Base-by-base conservation (phyloP, 1,284 basidiomycete genomes). In the Sanguinoderma infundibulare region DNA sequence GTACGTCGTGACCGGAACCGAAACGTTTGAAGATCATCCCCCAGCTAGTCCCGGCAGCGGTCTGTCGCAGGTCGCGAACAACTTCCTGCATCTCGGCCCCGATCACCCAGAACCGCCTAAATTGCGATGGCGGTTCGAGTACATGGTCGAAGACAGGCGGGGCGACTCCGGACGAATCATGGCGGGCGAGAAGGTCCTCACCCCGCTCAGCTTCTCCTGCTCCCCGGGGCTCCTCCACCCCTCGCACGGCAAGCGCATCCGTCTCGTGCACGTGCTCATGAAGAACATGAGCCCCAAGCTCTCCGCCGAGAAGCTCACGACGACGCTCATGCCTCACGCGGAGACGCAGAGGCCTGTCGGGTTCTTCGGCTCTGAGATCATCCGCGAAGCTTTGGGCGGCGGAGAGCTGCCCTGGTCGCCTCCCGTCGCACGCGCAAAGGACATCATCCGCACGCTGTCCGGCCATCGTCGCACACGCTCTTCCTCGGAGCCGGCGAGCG, bases 81-180 rank as follows among this genome's bases (percentile, higher is more conserved):
- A 40, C 53, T 28, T 55, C 28, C 53, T 60, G 38, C 26, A 55
- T 26, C 39, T 55, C 26, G 49, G 47, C 1, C 54, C 53, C 6
- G 47, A 55, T 7, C 53, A 60, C 17, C 5, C 46, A 20, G 47
- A 39, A 24, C 63, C 74, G 20, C 70, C 75, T 44, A 83, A 81
- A 59, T 74, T 90, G 14, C 76, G 77, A 24, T 94, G 92, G 93
- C 84, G 84, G 61, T 89, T 94, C 66, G 89, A 91, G 61, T 95
- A 95, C 70, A 70, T 87, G 30, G 88, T 94, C 10, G 82, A 84
- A 44, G 65, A 64, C 38, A 35, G 59, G 28, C 51, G 36, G 32
- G 38, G 42, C 32, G 63, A 58, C 17, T 22, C 51, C 6, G 84
- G 84, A 22, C 75, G 78, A 24, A 67, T 75, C 20, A 72, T 86